These are phyloP conservation scores for Plasmodium inui DNA, from an alignment of 169 alveolate genomes.

Conservation along the genomic window DNA sequence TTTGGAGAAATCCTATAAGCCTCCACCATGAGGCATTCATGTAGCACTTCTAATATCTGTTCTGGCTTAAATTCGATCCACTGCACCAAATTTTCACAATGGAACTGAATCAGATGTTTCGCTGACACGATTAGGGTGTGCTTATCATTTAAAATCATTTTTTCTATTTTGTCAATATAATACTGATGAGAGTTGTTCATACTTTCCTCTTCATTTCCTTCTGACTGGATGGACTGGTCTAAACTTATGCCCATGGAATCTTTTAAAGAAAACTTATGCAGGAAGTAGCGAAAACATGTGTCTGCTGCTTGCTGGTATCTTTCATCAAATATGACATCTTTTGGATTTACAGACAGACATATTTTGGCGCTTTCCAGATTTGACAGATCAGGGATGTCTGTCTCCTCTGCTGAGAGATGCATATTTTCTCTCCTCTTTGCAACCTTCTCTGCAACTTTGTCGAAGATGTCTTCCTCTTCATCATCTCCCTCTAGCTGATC, in stretches of 20 bases:
- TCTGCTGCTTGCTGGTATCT: conserved; percentile 90
- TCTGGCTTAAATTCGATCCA: conserved; percentile 87
- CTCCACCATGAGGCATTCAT: conserved; percentile 87
- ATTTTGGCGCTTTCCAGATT: conserved; percentile 86
- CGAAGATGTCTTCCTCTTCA: conserved; percentile 84
- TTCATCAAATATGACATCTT: conserved; percentile 86
- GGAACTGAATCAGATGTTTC: conserved; percentile 85
- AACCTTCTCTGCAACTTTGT: conserved; percentile 85
- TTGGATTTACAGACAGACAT: conserved; percentile 84
- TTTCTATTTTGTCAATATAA: conserved; percentile 85
- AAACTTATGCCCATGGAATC: conserved; percentile 75
- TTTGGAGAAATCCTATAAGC: conserved; percentile 84
- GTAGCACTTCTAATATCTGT: conserved; percentile 86
- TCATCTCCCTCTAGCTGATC: conserved; percentile 80
- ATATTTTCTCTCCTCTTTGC: conserved; percentile 87
- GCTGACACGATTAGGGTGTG: conserved; percentile 87
- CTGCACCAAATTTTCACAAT: conserved; percentile 85
- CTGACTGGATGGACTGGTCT: conserved; percentile 65
- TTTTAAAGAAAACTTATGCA: conserved; percentile 78
- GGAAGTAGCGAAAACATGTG: conserved; percentile 84
- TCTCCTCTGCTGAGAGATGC: conserved; percentile 80
- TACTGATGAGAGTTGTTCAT: conserved; percentile 77
- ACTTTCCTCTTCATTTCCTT: conserved; percentile 72
- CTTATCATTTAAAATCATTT: conserved; percentile 89
- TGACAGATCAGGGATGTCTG: conserved; percentile 84